Evolutionary conservation across 2,329 filamentous ascomycete genomes (phyloP), one percentile per base, ranked within the genome.

Genomic region (Davidsoniella virescens): DNA sequence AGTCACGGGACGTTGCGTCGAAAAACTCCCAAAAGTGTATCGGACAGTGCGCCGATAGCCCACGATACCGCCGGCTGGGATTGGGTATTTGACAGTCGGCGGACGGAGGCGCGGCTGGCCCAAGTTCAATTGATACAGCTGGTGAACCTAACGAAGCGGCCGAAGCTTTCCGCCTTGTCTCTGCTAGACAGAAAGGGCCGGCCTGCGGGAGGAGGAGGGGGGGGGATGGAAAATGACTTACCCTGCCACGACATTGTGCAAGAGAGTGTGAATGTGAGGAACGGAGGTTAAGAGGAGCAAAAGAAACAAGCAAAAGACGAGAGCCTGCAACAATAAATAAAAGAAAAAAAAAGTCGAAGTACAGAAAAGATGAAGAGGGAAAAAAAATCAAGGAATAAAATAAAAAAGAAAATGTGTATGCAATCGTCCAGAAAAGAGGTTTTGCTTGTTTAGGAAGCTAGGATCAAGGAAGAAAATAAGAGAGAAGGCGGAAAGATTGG

Each of bases 191-290:
- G 26, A 14, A 20, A 43, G 12, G 12, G 6, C 25, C 17, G 14
- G 23, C 26, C 25, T 23, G 20, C 23, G 23, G 25, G n/a, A 18
- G 39, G 10, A 18, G 39, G 18, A 37, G 16, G 33, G 16, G 26
- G 26, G 12, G 23, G 16, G 46, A 17, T 20, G 18, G 20, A 9
- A 9, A 44, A 39, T 18, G 29, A 52, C 61, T 60, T 61, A 84
- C 82, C 77, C 81, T 86, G 80, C 80, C 80, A 84, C 67, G 80
- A 84, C 80, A 84, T 82, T 63, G 59, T 76, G 62, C 25, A 43
- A 36, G 14, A 44, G 38, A 46, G 5, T 52, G 41, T 49, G 37
- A 23, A 45, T 26, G 17, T 41, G 47, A 37, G 4, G 47, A 54
- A 56, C 43, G 41, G 45, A 18, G n/a, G 42, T 33, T 33, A 12